Evolutionary conservation across 768 basidiomycete genomes (phyloP).

Genomic region (Leccinum longicurvipes): DNA sequence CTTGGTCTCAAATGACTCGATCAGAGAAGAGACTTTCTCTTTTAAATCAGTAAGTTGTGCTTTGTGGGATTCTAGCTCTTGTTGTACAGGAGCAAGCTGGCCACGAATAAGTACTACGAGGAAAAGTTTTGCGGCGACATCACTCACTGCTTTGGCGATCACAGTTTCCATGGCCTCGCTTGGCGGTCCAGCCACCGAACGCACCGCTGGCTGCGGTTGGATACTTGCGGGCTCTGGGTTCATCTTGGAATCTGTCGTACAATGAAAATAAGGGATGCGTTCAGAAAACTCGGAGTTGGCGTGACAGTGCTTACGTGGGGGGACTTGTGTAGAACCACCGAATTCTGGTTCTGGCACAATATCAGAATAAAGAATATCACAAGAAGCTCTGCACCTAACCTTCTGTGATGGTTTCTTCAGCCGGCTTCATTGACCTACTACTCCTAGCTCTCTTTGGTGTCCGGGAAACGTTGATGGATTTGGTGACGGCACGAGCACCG

Average conservation of each 20-base stretch:
- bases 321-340: constrained; percentile 8
- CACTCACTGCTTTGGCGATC: constrained; percentile 32
- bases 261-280: background rate
- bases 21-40: constrained; percentile 28
- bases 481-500: constrained; percentile 65
- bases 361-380: constrained; percentile 10
- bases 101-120: constrained; percentile 6
- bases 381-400: constrained; percentile 31
- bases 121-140: background rate
- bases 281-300: background rate
- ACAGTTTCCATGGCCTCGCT: constrained; percentile 13
- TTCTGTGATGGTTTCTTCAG: constrained; percentile 56
- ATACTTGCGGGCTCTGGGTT: background rate
- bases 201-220: constrained; percentile 5
- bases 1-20: constrained; percentile 34
- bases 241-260: constrained; percentile 6
- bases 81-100: constrained; percentile 51
- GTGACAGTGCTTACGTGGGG: constrained; percentile 14
- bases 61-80: constrained; percentile 47
- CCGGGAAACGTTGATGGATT: constrained; percentile 49
- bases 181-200: constrained; percentile 2
- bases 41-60: constrained; percentile 39
- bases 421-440: constrained; percentile 47
- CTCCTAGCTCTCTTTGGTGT: constrained; percentile 45
- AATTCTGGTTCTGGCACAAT: constrained; percentile 24